Evolutionary conservation across 495 filamentous ascomycete species (phyloP), one percentile per base, ranked within the genome.

Genomic region (Trichoderma erinaceum): DNA sequence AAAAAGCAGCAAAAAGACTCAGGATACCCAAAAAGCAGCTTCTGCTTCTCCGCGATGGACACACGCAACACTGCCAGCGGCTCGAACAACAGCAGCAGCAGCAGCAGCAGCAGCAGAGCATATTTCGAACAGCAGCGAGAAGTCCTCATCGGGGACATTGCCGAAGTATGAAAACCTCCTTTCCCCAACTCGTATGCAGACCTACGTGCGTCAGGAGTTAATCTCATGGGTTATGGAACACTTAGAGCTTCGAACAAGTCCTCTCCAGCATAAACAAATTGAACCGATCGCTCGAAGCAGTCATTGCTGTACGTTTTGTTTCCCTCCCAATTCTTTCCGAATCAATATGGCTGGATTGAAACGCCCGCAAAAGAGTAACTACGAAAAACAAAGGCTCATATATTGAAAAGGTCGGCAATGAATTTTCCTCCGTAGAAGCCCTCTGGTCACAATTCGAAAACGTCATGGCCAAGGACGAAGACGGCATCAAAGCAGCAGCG

Each of bases 371-470:
- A 65, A 43, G 8, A 29, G 13, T 1, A 32, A 65, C 13, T 7
- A 65, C 6, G 63, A 64, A 18, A 41, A 16, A 32, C 18, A 27
- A 32, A 41, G 18, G 7, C 8, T 65, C 8, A 16, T 0, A 1
- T 4, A 16, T 10, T 13, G 11, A 0, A 7, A 63, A 93, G 91
- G 91, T 99, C 35, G 95, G 95, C 10, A 97, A 97, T 75, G 95
- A 99, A 73, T 98, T 99, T 75, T 86, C 90, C n/a, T 92, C 90
- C 11, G 95, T 99, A 21, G 95, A 99, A 78, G 92, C 92, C 32
- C 84, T 99, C 43, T 99, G 95, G 95, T 93, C 90, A 43, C 92
- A 96, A 69, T 99, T 99, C 74, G 95, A 99, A 82, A 89, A 89
- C 67, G 93, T 97, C 70, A 98, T 97, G 94, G 92, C 87, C 21